phyloP scores from a whole-genome alignment of 257 asterid genomes.

The Galeopsis tetrahit region DNA sequence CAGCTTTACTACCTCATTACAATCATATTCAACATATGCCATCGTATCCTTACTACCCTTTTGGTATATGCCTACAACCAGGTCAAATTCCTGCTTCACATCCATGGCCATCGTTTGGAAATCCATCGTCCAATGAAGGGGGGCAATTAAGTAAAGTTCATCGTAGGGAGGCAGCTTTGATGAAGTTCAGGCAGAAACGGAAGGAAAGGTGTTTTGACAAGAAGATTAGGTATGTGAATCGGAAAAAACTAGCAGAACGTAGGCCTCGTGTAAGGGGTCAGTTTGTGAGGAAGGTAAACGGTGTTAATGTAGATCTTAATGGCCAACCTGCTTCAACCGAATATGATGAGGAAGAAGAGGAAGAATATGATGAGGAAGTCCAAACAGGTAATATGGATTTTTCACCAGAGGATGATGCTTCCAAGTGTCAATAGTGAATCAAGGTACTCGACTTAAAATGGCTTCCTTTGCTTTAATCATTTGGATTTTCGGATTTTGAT shows the following conservation, averaged over 20 bases:
- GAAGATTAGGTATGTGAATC: slow-evolving; percentile 86
- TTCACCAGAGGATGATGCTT: slow-evolving; percentile 47
- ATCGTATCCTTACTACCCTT: slow-evolving; percentile 69
- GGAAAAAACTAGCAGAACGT: slow-evolving; percentile 90
- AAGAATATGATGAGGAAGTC: slow-evolving; percentile 47
- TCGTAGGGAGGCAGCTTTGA: slow-evolving; percentile 89
- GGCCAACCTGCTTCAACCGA: slow-evolving; percentile 78
- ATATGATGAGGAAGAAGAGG: slow-evolving; percentile 63
- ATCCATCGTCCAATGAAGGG: slow-evolving; percentile 46
- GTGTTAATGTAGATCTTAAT: slow-evolving; percentile 75
- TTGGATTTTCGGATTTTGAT: slow-evolving; percentile 10
- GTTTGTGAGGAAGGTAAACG: slow-evolving; percentile 88
- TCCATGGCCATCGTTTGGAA: slow-evolving; percentile 66
- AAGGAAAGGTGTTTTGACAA: slow-evolving; percentile 95
- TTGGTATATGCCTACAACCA: slow-evolving; percentile 69
- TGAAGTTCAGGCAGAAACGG: slow-evolving; percentile 90
- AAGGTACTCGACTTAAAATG: slow-evolving; percentile 20
- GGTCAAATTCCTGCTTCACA: slow-evolving; percentile 71
- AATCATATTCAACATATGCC: slow-evolving; percentile 60
- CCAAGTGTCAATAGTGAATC: slow-evolving; percentile 37
- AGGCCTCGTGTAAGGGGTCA: slow-evolving; percentile 96
- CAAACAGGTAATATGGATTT: slow-evolving; percentile 39
- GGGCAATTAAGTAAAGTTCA: slow-evolving; percentile 54
- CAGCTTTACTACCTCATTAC: slow-evolving; percentile 65
- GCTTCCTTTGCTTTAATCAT: too few relatives aligned